These are phyloP conservation scores for Solanum hybrid DNA, from an alignment of 305 asterid genomes.

Conservation along the genomic window DNA sequence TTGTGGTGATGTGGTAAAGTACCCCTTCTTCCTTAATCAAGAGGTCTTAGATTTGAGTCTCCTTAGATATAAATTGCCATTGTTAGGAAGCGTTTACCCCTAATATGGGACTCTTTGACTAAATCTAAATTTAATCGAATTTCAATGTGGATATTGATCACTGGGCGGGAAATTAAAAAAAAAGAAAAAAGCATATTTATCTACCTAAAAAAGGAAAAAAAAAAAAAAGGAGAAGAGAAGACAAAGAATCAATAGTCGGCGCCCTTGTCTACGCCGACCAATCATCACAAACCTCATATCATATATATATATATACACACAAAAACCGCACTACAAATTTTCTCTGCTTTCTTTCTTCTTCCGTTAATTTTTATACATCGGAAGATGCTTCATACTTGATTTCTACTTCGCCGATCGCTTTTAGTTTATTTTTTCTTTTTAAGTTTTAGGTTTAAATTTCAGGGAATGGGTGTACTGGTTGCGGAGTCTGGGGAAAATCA, in stretches of 20 bases:
- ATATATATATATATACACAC: background rate
- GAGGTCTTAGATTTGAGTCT: too few species aligned
- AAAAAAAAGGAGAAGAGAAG: background rate
- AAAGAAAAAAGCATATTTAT: background rate
- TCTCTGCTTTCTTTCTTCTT: background rate
- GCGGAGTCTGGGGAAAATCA: slow-evolving; percentile 1
- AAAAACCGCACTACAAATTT: background rate
- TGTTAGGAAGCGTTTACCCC: too few species aligned
- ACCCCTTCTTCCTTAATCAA: too few species aligned
- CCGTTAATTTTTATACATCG: slow-evolving; percentile 13
- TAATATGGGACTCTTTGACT: too few species aligned
- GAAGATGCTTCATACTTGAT: slow-evolving; percentile 8
- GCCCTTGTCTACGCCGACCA: slow-evolving; percentile 24
- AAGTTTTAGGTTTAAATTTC: background rate
- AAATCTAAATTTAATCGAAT: too few species aligned
- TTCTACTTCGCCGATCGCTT: background rate
- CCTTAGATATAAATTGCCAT: too few species aligned
- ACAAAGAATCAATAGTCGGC: slow-evolving; percentile 22
- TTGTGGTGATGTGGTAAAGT: too few species aligned
- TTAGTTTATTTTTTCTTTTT: background rate
- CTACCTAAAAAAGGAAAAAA: background rate
- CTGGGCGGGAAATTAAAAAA: background rate
- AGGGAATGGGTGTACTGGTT: slow-evolving; percentile 4
- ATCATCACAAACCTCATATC: background rate
- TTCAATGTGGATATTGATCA: too few species aligned